Conservation (phyloP, 192 early-diverging fungal species). For the Mortierella hygrophila region DNA sequence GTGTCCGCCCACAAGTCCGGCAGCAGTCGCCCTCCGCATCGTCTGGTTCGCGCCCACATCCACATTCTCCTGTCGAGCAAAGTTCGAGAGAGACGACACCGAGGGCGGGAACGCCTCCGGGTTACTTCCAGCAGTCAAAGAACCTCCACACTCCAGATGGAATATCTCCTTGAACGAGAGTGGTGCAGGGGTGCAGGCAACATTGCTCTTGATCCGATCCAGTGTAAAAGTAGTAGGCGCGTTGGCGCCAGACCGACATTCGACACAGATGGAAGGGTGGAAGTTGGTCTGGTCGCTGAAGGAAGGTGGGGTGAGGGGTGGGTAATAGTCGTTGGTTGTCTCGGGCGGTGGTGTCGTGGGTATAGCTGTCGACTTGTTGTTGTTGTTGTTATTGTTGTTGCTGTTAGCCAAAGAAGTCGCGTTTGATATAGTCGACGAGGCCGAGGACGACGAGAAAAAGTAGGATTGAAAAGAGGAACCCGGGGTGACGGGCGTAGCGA, state of each 20-base stretch:
- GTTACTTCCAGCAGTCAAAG: conserved; percentile 19
- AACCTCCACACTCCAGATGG: conserved; percentile 41
- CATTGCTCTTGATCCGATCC: conserved; percentile 38
- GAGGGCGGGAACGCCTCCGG: conserved; percentile 49
- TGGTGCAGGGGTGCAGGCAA: conserved; percentile 18
- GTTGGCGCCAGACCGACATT: conserved; percentile 35
- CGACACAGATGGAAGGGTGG: conserved; percentile 48
- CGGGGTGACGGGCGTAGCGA: conserved; percentile 43
- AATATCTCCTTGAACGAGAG: conserved; percentile 43
- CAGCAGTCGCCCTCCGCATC: conserved; percentile 31
- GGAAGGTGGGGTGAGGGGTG: conserved; percentile 45
- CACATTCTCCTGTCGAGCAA: conserved; percentile 16
- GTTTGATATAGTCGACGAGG: conserved; percentile 26
- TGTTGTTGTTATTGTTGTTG: too few relatives aligned
- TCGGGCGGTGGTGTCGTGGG: conserved; percentile 51
- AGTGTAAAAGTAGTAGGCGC: conserved; percentile 32
- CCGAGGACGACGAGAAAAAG: conserved; percentile 36
- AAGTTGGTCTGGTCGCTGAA: conserved; percentile 31
- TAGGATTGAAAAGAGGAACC: conserved; percentile 37
- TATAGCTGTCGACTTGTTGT: conserved; percentile 25
- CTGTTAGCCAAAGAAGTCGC: background rate
- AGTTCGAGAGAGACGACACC: conserved; percentile 33
- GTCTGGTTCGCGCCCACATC: conserved; percentile 26
- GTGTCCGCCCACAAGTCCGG: conserved; percentile 9
- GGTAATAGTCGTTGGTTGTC: conserved; percentile 19